A percentile compares a stretch with the other conserved stretches of the same genome.
These are phyloP conservation scores for Phytopythium vexans DNA, from an alignment of 352 stramenopile genomes.

Conservation along the genomic window DNA sequence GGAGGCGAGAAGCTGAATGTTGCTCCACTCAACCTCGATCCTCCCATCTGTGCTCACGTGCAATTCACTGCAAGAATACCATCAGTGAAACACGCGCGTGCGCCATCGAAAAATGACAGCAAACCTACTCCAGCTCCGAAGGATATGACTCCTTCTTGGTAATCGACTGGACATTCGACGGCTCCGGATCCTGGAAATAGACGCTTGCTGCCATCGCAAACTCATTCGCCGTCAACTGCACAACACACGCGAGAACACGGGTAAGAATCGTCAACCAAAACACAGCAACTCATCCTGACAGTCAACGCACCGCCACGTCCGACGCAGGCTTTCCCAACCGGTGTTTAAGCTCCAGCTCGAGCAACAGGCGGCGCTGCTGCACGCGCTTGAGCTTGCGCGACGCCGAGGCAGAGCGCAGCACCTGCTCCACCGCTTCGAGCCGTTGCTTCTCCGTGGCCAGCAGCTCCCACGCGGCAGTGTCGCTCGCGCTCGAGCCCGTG, in stretches of 20 bases:
- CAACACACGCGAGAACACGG: conserved; percentile 6
- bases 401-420: conserved; percentile 15
- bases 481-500: neutral
- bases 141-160: conserved; percentile 21
- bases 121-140: conserved; percentile 9
- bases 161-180: conserved; percentile 10
- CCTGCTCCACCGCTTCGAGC: conserved; percentile 17
- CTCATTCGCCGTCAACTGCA: conserved; percentile 17
- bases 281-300: conserved; percentile 2
- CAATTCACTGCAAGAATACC: too few species aligned
- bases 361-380: conserved; percentile 23
- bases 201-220: conserved; percentile 19
- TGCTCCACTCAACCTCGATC: too few species aligned
- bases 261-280: too few species aligned
- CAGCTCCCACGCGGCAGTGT: conserved; percentile 15
- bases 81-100: too few species aligned
- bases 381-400: conserved; percentile 28
- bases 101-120: neutral
- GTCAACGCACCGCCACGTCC: conserved; percentile 12
- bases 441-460: conserved; percentile 10
- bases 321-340: conserved; percentile 23
- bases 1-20: too few species aligned
- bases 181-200: conserved; percentile 19
- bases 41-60: too few species aligned
- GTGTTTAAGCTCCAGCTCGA: conserved; percentile 38